A percentile compares a stretch with the other conserved stretches of the same genome.
phyloP scores from a whole-genome alignment of 306 rosid species.

The Malus asiatica region DNA sequence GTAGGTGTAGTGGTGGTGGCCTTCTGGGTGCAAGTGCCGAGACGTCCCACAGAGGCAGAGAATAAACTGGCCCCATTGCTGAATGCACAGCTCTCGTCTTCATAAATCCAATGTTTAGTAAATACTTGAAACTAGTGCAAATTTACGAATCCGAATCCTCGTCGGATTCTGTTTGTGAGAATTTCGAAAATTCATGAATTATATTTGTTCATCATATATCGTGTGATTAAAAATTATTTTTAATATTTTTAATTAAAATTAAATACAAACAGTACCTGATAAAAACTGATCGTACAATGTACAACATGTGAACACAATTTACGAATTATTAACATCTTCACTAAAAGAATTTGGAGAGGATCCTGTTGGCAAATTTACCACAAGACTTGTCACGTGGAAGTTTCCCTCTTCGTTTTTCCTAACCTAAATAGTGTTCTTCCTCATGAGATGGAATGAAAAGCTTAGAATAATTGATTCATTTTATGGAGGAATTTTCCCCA shows the following conservation, averaged over 20 bases:
- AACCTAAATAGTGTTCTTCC: not conserved
- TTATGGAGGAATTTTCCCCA: not conserved
- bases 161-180: too few relatives aligned
- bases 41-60: not conserved
- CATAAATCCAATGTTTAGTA: not conserved
- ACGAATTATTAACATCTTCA: too few relatives aligned
- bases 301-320: too few relatives aligned
- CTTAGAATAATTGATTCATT: not conserved
- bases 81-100: not conserved
- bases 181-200: accelerated
- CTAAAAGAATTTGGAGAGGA: too few relatives aligned
- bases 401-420: not conserved
- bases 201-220: too few relatives aligned
- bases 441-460: too few relatives aligned
- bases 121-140: not conserved
- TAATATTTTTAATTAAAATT: too few relatives aligned
- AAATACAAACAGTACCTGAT: too few relatives aligned
- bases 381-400: not conserved
- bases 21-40: constrained; percentile 34
- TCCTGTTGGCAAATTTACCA: too few relatives aligned
- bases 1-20: not conserved
- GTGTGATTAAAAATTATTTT: too few relatives aligned
- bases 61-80: not conserved
- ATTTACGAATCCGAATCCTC: not conserved
- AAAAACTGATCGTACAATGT: too few relatives aligned